Evolutionary conservation across 129 eudicot species (phyloP).

Genomic region (Oenanthe sinensis): DNA sequence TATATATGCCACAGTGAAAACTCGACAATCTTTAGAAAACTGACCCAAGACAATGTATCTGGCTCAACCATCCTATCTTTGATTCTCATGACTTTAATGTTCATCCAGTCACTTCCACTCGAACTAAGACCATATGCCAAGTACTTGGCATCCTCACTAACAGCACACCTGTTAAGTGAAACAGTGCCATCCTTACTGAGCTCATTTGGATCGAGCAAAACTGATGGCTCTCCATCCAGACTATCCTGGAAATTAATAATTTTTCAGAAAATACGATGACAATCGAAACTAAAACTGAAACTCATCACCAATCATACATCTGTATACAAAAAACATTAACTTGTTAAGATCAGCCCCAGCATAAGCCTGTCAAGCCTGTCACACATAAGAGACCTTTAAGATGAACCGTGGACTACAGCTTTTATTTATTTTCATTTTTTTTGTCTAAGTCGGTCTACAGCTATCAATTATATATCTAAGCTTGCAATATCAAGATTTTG

Average conservation of each 20-base stretch:
- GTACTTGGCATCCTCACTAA: constrained; percentile 91
- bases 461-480: too few relatives aligned
- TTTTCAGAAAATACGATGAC: background rate
- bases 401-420: too few relatives aligned
- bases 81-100: constrained; percentile 66
- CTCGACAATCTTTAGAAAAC: background rate
- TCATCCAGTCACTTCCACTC: constrained; percentile 98
- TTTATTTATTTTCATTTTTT: too few relatives aligned
- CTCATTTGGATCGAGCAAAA: constrained; percentile 86
- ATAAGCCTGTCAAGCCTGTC: too few relatives aligned
- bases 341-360: too few relatives aligned
- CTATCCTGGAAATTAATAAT: constrained; percentile 47
- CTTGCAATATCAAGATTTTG: too few relatives aligned
- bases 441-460: too few relatives aligned
- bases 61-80: constrained; percentile 56
- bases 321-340: too few relatives aligned
- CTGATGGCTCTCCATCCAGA: constrained; percentile 74
- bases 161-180: constrained; percentile 57
- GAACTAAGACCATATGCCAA: constrained; percentile 80
- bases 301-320: too few relatives aligned
- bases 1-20: background rate
- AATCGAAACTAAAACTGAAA: background rate
- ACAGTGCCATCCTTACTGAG: constrained; percentile 94
- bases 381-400: too few relatives aligned
- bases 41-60: constrained; percentile 84